A percentile compares a stretch with the other conserved stretches of the same genome.
Conservation (phyloP, 352 stramenopile species). For the Pythium monospermum region DNA sequence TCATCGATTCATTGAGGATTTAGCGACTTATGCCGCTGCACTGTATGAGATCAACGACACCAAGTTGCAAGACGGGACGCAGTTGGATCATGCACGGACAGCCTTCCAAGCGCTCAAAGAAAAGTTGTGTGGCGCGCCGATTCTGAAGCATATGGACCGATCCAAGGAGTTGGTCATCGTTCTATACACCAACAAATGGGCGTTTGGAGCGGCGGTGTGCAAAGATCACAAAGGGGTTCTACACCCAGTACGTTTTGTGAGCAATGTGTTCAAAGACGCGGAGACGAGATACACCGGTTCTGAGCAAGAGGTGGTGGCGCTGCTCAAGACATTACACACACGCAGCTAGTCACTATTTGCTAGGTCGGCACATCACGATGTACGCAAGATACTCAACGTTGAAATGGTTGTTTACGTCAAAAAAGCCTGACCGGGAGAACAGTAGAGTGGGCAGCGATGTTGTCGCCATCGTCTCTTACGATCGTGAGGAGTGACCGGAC, state of each 20-base stretch:
- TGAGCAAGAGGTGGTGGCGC: constrained; percentile 16
- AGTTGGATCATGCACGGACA: neutral
- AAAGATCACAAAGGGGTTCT: constrained; percentile 8
- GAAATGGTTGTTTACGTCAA: constrained; percentile 11
- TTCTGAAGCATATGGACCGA: constrained; percentile 6
- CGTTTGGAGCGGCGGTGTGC: neutral
- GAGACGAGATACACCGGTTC: constrained; percentile 6
- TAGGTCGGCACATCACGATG: neutral
- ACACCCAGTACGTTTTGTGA: constrained; percentile 11
- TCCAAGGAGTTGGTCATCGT: constrained; percentile 3
- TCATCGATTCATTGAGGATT: constrained; percentile 18
- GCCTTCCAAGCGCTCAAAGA: constrained; percentile 13
- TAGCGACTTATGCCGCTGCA: constrained; percentile 7
- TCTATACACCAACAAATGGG: constrained; percentile 13
- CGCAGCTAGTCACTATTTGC: neutral
- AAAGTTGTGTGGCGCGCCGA: constrained; percentile 7
- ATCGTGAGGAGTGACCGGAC: neutral
- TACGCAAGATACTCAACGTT: constrained; percentile 7
- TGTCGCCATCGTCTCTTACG: constrained; percentile 10
- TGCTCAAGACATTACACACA: constrained; percentile 2
- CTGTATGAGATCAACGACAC: constrained; percentile 13
- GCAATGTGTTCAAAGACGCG: constrained; percentile 10
- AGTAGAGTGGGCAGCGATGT: constrained; percentile 1
- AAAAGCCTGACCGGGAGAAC: constrained; percentile 10
- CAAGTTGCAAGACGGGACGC: neutral